Evolutionary conservation across 2,329 filamentous ascomycete genomes (phyloP).

Genomic region (Fusarium devonianum): DNA sequence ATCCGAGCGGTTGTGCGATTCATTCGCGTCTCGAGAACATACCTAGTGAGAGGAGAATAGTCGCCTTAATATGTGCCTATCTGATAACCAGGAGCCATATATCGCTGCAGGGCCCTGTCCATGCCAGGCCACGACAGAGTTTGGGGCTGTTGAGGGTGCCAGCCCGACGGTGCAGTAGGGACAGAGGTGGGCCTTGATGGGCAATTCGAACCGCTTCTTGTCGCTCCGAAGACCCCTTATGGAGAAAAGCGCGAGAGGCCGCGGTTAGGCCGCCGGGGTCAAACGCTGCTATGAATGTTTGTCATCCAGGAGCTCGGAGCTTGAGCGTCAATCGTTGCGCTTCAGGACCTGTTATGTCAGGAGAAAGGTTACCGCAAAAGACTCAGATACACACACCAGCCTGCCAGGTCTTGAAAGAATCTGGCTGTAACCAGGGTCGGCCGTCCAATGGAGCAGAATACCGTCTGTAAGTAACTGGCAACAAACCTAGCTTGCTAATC

Average conservation of each 20-base stretch:
- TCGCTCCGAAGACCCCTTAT: slow-evolving; percentile 15
- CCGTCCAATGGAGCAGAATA: slow-evolving; percentile 23
- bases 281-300: slow-evolving; percentile 23
- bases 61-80: slow-evolving; percentile 19
- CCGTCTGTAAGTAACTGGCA: slow-evolving; percentile 34
- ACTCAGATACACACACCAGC: slow-evolving; percentile 10
- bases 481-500: slow-evolving; percentile 36
- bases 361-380: neutral
- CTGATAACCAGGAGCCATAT: slow-evolving; percentile 21
- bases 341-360: neutral
- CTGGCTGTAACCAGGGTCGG: slow-evolving; percentile 2
- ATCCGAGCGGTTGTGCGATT: slow-evolving; percentile 29
- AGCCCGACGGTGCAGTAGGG: slow-evolving; percentile 18
- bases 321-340: neutral
- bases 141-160: slow-evolving; percentile 26
- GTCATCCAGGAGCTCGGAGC: slow-evolving; percentile 2
- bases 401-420: neutral
- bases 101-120: slow-evolving; percentile 17
- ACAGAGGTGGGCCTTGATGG: slow-evolving; percentile 27
- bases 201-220: slow-evolving; percentile 28
- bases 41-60: slow-evolving; percentile 2
- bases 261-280: slow-evolving; percentile 33
- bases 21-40: slow-evolving; percentile 5
- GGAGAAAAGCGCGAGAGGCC: slow-evolving; percentile 28
- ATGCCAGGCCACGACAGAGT: slow-evolving; percentile 11